phyloP scores from a whole-genome alignment of 257 asterid genomes.

The Linderniella brevidens region DNA sequence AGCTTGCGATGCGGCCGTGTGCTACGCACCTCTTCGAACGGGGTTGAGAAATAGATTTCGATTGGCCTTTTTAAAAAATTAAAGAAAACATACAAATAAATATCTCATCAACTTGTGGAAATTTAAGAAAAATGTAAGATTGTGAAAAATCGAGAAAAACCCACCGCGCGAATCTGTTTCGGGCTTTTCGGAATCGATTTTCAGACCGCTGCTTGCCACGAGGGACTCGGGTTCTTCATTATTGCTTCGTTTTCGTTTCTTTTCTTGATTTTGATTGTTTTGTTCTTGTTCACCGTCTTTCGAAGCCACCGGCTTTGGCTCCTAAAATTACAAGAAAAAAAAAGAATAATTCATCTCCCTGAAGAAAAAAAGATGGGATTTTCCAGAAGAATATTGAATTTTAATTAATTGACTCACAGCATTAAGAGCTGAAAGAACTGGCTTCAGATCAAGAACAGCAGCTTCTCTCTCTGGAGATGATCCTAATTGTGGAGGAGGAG shows the following conservation, averaged over 20 bases:
- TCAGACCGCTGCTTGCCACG: background rate
- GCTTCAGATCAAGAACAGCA: constrained; percentile 29
- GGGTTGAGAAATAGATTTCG: too few relatives aligned
- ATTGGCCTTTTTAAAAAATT: too few relatives aligned
- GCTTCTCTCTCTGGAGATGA: constrained; percentile 43
- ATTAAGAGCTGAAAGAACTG: constrained; percentile 16
- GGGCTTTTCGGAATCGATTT: constrained; percentile 1
- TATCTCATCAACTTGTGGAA: constrained; percentile 66
- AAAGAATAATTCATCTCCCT: background rate
- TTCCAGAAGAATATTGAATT: too few relatives aligned
- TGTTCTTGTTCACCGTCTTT: background rate
- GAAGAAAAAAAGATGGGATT: too few relatives aligned
- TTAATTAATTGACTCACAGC: constrained; percentile 19
- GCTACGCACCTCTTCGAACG: too few relatives aligned
- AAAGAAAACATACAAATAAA: too few relatives aligned
- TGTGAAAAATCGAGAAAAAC: background rate
- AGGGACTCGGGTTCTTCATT: background rate
- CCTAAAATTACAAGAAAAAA: background rate
- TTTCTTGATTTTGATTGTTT: background rate
- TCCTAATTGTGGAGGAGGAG: constrained; percentile 72
- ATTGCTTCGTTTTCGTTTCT: background rate
- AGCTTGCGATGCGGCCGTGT: too few relatives aligned
- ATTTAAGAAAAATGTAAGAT: constrained; percentile 46
- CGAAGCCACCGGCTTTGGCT: background rate
- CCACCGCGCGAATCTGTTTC: background rate